Evolutionary conservation across 2,329 filamentous ascomycete genomes (phyloP), one percentile per base, ranked within the genome.

Genomic region (Parafenestella ontariensis): DNA sequence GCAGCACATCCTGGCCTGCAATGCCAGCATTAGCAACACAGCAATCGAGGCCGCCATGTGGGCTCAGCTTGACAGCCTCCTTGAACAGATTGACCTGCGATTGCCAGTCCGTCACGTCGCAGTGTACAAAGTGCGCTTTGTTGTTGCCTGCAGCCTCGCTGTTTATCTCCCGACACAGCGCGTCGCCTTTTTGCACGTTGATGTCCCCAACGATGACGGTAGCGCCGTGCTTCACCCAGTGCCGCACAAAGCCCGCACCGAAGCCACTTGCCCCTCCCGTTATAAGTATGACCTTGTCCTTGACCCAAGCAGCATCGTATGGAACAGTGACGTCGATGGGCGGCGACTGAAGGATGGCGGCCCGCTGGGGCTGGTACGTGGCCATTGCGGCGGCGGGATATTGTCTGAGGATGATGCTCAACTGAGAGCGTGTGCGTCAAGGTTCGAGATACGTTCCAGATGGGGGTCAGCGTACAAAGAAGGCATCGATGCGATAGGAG

Each of bases 11-110:
- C 1, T 23, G 26, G 33, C 81, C 79, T 37, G 80, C 78, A 60
- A 89, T 83, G 42, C 88, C 88, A 0, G 88, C 88, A 66, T 89
- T 89, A 56, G 87, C 86, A 41, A 89, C 85, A 4, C 89, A 86
- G 18, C 81, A 77, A 71, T 89, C 86, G 58, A 89, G 82, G 11
- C 81, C 81, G 15, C 81, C 80, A 46, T 82, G 78, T 0, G 79
- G 80, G 55, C 84, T 87, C 49, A 84, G 74, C 47, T 77, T 76
- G 33, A 79, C 76, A 3, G 86, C 86, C 48, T 81, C 73, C 40
- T 84, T 83, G 78, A 90, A 91, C 49, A 90, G 79, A 24, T 80
- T 76, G 41, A 86, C 83, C 66, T 90, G 87, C 5, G 83, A 84
- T 39, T 85, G 76, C 86, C 87, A 90, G 58, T 82, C 78, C 1